Evolutionary conservation across 208 protist species (phyloP).

Genomic region (Wallacemonas sp.): DNA sequence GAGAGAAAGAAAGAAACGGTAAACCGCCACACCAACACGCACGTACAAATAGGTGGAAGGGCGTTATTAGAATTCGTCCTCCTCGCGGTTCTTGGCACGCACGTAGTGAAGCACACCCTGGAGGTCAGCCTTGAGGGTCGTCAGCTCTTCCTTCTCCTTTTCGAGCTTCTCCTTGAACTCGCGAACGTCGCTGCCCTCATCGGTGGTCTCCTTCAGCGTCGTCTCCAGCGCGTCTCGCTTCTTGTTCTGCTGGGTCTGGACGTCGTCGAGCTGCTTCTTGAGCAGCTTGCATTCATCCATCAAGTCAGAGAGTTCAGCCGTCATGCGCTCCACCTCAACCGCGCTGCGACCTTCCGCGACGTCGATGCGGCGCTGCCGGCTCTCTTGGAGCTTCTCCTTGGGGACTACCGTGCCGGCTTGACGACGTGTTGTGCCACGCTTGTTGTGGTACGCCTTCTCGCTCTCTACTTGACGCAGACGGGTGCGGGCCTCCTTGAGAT

Average conservation of each 20-base stretch:
- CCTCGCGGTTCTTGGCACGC: constrained; percentile 66
- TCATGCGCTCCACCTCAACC: constrained; percentile 43
- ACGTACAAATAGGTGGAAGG: not conserved
- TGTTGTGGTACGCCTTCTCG: constrained; percentile 71
- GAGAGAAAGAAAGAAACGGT: not conserved
- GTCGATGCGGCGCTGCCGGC: constrained; percentile 48
- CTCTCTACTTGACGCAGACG: constrained; percentile 57
- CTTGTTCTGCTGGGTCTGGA: constrained; percentile 33
- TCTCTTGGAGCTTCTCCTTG: constrained; percentile 35
- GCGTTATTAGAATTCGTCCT: constrained; percentile 52
- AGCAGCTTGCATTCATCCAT: constrained; percentile 64
- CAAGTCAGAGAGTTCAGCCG: constrained; percentile 55
- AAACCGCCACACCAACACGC: too few species aligned
- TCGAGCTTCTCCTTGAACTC: constrained; percentile 56
- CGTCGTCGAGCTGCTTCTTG: constrained; percentile 69
- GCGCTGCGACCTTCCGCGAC: constrained; percentile 49
- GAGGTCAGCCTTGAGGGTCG: constrained; percentile 69
- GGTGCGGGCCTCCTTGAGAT: constrained; percentile 45
- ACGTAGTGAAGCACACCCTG: constrained; percentile 82
- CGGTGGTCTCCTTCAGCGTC: constrained; percentile 49
- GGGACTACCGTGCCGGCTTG: constrained; percentile 22
- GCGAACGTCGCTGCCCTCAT: constrained; percentile 55
- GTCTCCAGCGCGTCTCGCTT: constrained; percentile 41
- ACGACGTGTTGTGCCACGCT: constrained; percentile 66
- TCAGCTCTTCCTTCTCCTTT: constrained; percentile 68